phyloP scores from a whole-genome alignment of 2,329 filamentous ascomycete species.

The Monosporascus cannonballus region DNA sequence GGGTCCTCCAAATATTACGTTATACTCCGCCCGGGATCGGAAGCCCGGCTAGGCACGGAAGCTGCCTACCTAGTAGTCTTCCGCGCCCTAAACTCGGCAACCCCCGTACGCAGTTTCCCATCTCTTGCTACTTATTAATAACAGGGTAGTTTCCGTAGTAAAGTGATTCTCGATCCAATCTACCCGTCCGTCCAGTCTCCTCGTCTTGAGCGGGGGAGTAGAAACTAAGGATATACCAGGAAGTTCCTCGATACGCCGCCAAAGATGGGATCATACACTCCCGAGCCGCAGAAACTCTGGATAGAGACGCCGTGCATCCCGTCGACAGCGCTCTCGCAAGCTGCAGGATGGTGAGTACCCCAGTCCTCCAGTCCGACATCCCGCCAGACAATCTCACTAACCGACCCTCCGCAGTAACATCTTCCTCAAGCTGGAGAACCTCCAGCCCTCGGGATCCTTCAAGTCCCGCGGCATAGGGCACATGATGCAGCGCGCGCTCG shows the following conservation, averaged over 20 bases:
- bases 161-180: no score
- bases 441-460: constrained; percentile 81
- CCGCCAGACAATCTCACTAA: background rate
- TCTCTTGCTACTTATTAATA: no score
- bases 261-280: constrained; percentile 34
- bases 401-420: constrained; percentile 51
- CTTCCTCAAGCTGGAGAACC: constrained; percentile 78
- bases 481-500: constrained; percentile 47
- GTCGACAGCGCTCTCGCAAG: constrained; percentile 59
- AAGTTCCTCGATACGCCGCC: background rate
- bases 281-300: constrained; percentile 51
- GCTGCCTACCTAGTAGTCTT: no score
- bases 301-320: constrained; percentile 65
- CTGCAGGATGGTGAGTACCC: constrained; percentile 61
- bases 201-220: no score
- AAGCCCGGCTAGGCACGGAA: no score
- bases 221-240: background rate
- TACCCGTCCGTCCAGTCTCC: no score
- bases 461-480: constrained; percentile 75
- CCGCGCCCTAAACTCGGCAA: no score
- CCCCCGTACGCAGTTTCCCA: no score
- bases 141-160: no score
- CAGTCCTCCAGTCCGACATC: background rate
- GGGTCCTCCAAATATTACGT: no score
- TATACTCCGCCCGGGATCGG: no score